Conservation (phyloP, 495 filamentous ascomycete genomes). For the Rhypophila decipiens region DNA sequence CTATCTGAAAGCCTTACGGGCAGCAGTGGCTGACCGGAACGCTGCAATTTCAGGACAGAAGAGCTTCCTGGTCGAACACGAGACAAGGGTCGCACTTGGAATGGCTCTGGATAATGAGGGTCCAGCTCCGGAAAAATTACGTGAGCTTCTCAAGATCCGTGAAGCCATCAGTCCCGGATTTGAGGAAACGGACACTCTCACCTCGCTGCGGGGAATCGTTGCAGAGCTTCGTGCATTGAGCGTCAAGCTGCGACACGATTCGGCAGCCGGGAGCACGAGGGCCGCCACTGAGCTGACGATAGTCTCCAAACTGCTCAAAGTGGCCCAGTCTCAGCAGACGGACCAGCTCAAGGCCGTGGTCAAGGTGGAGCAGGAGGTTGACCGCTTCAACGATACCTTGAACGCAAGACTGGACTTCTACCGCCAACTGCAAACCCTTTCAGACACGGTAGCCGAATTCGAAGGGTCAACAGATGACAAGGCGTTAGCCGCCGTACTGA, state of each 20-base stretch:
- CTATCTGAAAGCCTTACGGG: conserved; percentile 70
- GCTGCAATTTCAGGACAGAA: conserved; percentile 65
- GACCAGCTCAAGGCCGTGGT: conserved; percentile 59
- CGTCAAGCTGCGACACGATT: conserved; percentile 55
- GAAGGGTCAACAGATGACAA: conserved; percentile 39
- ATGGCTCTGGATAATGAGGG: conserved; percentile 59
- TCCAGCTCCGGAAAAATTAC: conserved; percentile 62
- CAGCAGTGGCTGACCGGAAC: conserved; percentile 70
- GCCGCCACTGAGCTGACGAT: conserved; percentile 59
- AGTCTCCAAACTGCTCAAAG: conserved; percentile 45
- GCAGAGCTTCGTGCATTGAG: conserved; percentile 59
- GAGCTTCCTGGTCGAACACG: conserved; percentile 75
- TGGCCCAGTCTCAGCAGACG: conserved; percentile 52
- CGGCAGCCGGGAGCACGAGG: conserved; percentile 53
- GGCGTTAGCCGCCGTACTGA: conserved; percentile 14
- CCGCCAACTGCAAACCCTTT: conserved; percentile 79
- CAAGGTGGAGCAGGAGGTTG: conserved; percentile 63
- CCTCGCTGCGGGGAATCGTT: conserved; percentile 63
- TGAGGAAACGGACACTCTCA: conserved; percentile 30
- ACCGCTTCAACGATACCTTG: conserved; percentile 68
- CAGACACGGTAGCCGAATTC: conserved; percentile 73
- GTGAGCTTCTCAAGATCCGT: conserved; percentile 54
- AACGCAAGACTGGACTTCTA: conserved; percentile 84
- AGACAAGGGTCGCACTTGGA: conserved; percentile 52
- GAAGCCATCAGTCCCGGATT: conserved; percentile 50